Evolutionary conservation across 805 yeast species (phyloP).

Genomic region (Cyberlindnera euphorbiae): DNA sequence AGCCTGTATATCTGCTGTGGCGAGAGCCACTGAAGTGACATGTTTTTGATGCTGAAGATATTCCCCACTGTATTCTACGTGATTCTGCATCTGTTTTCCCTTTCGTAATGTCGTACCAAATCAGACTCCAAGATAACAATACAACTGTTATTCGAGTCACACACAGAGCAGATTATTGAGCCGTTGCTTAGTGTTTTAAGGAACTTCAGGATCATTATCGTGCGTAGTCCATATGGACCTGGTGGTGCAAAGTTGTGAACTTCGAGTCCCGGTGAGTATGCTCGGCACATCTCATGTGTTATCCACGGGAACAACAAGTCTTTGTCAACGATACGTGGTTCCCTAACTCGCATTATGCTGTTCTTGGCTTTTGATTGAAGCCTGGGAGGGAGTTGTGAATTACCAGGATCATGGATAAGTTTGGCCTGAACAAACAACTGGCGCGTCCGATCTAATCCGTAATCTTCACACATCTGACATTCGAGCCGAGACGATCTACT

Average conservation of each 20-base stretch:
- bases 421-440: no score
- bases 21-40: conserved; percentile 9
- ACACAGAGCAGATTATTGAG: conserved; percentile 4
- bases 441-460: no score
- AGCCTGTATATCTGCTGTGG: conserved; percentile 1
- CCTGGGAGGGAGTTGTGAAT: no score
- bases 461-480: no score
- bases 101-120: conserved; percentile 9
- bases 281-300: neutral
- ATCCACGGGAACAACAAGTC: conserved; percentile 4
- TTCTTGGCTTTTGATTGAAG: no score
- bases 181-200: conserved; percentile 5
- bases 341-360: conserved; percentile 2
- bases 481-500: no score
- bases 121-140: conserved; percentile 3
- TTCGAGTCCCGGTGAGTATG: neutral
- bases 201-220: conserved; percentile 7
- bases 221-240: neutral
- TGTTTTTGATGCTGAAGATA: conserved; percentile 2
- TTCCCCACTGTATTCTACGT: conserved; percentile 11
- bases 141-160: conserved; percentile 11
- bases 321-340: conserved; percentile 4
- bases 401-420: no score
- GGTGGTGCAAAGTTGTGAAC: conserved; percentile 2
- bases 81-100: conserved; percentile 11